phyloP scores from a whole-genome alignment of 768 basidiomycete species.

The Collybia nuda region DNA sequence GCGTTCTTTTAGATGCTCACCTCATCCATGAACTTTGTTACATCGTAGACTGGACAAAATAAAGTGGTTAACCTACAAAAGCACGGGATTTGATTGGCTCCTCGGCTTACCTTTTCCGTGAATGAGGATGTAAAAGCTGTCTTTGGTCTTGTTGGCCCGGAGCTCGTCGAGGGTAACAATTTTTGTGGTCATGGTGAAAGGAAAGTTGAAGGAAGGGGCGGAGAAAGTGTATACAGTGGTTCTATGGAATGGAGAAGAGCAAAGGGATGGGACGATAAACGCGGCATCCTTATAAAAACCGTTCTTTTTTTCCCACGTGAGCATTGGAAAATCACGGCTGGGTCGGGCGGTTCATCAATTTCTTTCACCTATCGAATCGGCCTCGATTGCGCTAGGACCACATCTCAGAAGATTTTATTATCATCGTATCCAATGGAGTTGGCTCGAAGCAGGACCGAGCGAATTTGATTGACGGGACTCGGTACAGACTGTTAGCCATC shows the following conservation, averaged over 20 bases:
- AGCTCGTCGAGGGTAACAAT: constrained; percentile 73
- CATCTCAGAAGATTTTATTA: too few relatives aligned
- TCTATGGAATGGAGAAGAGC: constrained; percentile 24
- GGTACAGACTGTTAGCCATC: too few relatives aligned
- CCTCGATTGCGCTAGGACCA: too few relatives aligned
- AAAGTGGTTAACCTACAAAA: constrained; percentile 29
- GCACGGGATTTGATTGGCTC: constrained; percentile 32
- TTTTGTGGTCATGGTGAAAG: constrained; percentile 44
- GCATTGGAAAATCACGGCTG: constrained; percentile 4
- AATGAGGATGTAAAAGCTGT: constrained; percentile 79
- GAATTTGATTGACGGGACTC: too few relatives aligned
- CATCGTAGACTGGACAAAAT: constrained; percentile 76
- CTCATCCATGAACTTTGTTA: constrained; percentile 94
- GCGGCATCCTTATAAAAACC: constrained; percentile 21
- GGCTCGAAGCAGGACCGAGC: too few relatives aligned
- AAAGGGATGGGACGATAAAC: constrained; percentile 23
- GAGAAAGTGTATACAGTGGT: constrained; percentile 15
- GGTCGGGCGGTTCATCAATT: too few relatives aligned
- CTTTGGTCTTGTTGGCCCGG: constrained; percentile 71
- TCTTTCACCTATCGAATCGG: too few relatives aligned
- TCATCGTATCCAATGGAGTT: too few relatives aligned
- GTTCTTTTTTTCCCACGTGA: constrained; percentile 29
- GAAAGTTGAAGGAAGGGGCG: constrained; percentile 15
- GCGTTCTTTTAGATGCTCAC: constrained; percentile 34
- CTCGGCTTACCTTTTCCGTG: constrained; percentile 71